Conservation (phyloP, 352 stramenopile genomes). For the Globisporangium yorkense region DNA sequence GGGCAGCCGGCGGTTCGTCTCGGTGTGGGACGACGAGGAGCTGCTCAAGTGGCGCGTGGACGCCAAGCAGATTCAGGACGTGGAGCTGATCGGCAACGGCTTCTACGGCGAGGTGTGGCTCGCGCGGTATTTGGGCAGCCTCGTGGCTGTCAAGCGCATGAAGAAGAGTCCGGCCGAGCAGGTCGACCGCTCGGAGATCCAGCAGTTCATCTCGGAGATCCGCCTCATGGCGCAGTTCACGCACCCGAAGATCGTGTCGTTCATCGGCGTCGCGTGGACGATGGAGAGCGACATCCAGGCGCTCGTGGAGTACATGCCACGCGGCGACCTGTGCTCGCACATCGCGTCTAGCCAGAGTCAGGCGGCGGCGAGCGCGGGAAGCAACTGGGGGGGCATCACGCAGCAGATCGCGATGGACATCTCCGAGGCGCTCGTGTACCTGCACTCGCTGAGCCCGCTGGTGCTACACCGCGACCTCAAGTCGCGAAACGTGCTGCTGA, state of each 20-base stretch:
- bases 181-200: constrained; percentile 16
- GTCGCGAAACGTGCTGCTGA: constrained; percentile 23
- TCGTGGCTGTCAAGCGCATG: constrained; percentile 46
- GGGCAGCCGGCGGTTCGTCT: constrained; percentile 9
- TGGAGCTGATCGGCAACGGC: constrained; percentile 27
- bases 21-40: constrained; percentile 62
- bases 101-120: constrained; percentile 51
- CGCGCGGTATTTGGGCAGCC: constrained; percentile 35
- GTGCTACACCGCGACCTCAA: constrained; percentile 19
- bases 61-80: constrained; percentile 20
- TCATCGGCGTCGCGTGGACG: constrained; percentile 42
- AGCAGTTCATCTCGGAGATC: constrained; percentile 47
- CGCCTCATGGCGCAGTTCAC: constrained; percentile 34
- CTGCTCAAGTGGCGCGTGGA: constrained; percentile 51
- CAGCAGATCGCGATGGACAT: constrained; percentile 18
- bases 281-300: constrained; percentile 29
- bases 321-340: constrained; percentile 39
- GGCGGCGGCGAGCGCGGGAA: not conserved
- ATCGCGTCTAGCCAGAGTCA: constrained; percentile 6
- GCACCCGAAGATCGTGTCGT: constrained; percentile 47
- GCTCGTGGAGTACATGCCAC: constrained; percentile 52
- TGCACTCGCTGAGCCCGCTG: constrained; percentile 22
- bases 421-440: constrained; percentile 24
- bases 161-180: constrained; percentile 17
- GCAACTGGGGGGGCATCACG: constrained; percentile 11